Evolutionary conservation across 202 grass and related monocot species (phyloP), one percentile per base, ranked within the genome.

Genomic region (Panicum virgatum): DNA sequence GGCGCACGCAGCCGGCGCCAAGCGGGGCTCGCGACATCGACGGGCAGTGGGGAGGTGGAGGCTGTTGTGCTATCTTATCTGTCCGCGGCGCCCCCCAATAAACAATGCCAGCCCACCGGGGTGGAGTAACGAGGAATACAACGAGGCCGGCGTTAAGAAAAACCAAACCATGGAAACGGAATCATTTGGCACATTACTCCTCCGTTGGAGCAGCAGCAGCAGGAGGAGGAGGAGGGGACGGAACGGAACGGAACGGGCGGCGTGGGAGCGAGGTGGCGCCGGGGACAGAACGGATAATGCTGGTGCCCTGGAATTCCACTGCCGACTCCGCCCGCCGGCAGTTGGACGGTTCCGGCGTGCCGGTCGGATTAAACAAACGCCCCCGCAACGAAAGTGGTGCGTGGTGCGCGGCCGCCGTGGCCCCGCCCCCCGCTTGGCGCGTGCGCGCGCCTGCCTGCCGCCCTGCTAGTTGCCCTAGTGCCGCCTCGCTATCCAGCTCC

Each of bases 61-160:
- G 63, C 23, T 12, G 86, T 83, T 73, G n/a, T n/a, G 81, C 80
- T 68, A 84, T 84, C 86, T 88, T 88, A 88, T 84, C 86, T 70
- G 59, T 80, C 84, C 62, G 57, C 9, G 26, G 16, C 75, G 62
- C 29, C 46, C 43, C 27, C 1, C 73, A 45, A 88, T 75, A 80
- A 80, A 88, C 62, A 84, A 88, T 63, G 57, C 72, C 75, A 29
- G 20, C 12, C 12, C 10, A 0, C 43, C 12, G 58, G n/a, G 80
- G 68, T 78, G 66, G 69, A 88, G 69, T 76, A 84, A 88, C 76
- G 76, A 84, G 80, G 80, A 83, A 83, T 83, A 66, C 80, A 88
- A 83, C 74, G 66, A 60, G 60, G 45, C 50, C 42, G 18, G n/a
- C n/a, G n/a, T n/a, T 34, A 39, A 27, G 46, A 19, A 23, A 59